Base-by-base conservation (phyloP, 2,329 filamentous ascomycete genomes). In the Aspergillus ibericus region DNA sequence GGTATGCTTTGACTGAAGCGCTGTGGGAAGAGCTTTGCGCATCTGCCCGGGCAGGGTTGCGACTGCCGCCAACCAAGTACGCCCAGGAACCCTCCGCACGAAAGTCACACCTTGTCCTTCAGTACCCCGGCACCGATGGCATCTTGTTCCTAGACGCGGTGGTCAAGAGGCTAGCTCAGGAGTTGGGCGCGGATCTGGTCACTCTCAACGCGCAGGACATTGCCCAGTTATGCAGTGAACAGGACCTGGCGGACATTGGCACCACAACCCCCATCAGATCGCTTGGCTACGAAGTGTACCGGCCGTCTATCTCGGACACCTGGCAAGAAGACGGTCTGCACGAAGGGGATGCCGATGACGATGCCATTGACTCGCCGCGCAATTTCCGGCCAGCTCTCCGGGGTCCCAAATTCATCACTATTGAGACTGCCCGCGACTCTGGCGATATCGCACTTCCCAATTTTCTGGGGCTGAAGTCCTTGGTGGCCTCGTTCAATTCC, bases 121-220 rank as follows among this genome's bases (percentile, higher is more conserved):
- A 86, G 57, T 87, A 85, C 61, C 84, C 85, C 1, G 80, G 81
- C 25, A 79, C 82, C 42, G 82, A 83, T 48, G 82, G 79, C 38
- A 83, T 80, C 56, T 71, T 73, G 48, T 81, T 83, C 61, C 74
- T 91, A 35, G 82, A 88, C 62, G 74, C 78, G 3, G 77, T 90
- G n/a, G 83, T 93, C 1, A 81, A 85, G 59, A 81, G 85, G 52
- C 77, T 89, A 44, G 89, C 89, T 0, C 77, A 78, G 12, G 81
- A 85, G 34, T 77, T 89, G 77, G 66, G 70, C 12, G 70, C 75
- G 27, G 74, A 79, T 61, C 53, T 80, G 53, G 69, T 79, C 46
- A 78, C 74, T 0, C 68, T 80, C 47, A 76, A 78, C 63, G 77
- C 77, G 15, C 77, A 78, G 60, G 78, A 80, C 65, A 79, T 80